A percentile compares a stretch with the other conserved stretches of the same genome.
These are phyloP conservation scores for Myxozyma udenii DNA, from an alignment of 805 yeast species.

Conservation along the genomic window DNA sequence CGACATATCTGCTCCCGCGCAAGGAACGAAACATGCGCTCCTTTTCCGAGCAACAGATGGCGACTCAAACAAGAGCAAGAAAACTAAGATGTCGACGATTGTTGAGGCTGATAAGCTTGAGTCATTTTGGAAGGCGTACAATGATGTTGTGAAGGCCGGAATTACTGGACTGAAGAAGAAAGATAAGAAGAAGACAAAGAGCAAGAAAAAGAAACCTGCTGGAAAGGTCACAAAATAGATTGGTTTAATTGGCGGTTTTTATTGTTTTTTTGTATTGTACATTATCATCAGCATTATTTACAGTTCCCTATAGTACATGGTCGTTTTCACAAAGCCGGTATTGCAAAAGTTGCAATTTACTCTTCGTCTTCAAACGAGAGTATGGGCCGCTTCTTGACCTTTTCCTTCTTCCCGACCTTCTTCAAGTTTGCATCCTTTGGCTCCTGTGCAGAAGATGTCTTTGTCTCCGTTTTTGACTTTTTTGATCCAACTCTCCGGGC, in stretches of 20 bases:
- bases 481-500: background rate
- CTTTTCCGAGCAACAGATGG: slow-evolving; percentile 69
- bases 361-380: slow-evolving; percentile 19
- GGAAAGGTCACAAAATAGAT: slow-evolving; percentile 6
- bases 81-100: slow-evolving; percentile 64
- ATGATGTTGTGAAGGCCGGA: slow-evolving; percentile 65
- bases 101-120: slow-evolving; percentile 62
- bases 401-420: slow-evolving; percentile 1
- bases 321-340: background rate
- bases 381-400: slow-evolving; percentile 7
- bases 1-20: slow-evolving; percentile 6
- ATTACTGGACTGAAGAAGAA: slow-evolving; percentile 76
- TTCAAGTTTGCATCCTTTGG: background rate
- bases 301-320: background rate
- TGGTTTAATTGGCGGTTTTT: background rate
- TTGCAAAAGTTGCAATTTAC: background rate
- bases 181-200: slow-evolving; percentile 71
- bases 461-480: background rate
- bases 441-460: background rate
- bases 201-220: slow-evolving; percentile 42
- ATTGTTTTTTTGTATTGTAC: background rate
- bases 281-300: slow-evolving; percentile 83
- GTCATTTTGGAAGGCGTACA: slow-evolving; percentile 72
- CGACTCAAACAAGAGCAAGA: slow-evolving; percentile 42
- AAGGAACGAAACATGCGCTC: slow-evolving; percentile 50